Percentiles rank a stretch among this genome's conserved stretches.
phyloP scores from a whole-genome alignment of 2,329 filamentous ascomycete genomes.

The Fusarium sp. region DNA sequence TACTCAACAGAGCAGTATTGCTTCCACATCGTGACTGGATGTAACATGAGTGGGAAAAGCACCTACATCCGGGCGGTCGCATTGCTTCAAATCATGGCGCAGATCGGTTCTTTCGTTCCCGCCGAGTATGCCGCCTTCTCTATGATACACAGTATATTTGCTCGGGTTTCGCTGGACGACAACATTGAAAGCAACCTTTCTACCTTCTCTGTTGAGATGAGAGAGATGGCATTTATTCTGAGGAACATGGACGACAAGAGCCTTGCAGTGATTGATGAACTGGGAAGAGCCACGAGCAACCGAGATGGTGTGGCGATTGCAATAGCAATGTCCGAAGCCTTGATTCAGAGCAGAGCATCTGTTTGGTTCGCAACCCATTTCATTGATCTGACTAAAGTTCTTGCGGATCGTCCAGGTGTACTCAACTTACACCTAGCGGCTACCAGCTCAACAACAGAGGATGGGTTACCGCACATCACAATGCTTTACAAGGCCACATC shows the following conservation, averaged over 20 bases:
- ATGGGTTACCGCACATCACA: slow-evolving; percentile 72
- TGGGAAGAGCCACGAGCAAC: slow-evolving; percentile 91
- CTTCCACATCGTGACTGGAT: slow-evolving; percentile 94
- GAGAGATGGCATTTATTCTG: slow-evolving; percentile 93
- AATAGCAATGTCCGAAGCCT: slow-evolving; percentile 87
- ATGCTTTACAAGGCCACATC: slow-evolving; percentile 90
- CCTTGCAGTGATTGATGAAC: slow-evolving; percentile 88
- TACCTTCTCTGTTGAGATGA: slow-evolving; percentile 95
- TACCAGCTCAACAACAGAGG: slow-evolving; percentile 66
- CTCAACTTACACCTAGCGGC: slow-evolving; percentile 86
- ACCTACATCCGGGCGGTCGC: slow-evolving; percentile 92
- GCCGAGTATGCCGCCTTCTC: slow-evolving; percentile 86
- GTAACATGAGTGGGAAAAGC: slow-evolving; percentile 98
- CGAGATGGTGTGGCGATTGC: slow-evolving; percentile 91
- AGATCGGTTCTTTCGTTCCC: slow-evolving; percentile 91
- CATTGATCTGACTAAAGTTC: slow-evolving; percentile 80
- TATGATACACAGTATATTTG: slow-evolving; percentile 86
- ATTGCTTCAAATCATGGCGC: slow-evolving; percentile 90
- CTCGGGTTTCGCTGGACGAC: slow-evolving; percentile 87
- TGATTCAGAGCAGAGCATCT: slow-evolving; percentile 81
- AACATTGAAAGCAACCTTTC: slow-evolving; percentile 91
- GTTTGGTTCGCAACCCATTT: slow-evolving; percentile 98
- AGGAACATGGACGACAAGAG: slow-evolving; percentile 82
- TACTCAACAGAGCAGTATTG: slow-evolving; percentile 84
- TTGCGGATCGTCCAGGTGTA: slow-evolving; percentile 81